Evolutionary conservation across 805 yeast genomes (phyloP), one percentile per base, ranked within the genome.

Genomic region (Isabelozyma rhagii): DNA sequence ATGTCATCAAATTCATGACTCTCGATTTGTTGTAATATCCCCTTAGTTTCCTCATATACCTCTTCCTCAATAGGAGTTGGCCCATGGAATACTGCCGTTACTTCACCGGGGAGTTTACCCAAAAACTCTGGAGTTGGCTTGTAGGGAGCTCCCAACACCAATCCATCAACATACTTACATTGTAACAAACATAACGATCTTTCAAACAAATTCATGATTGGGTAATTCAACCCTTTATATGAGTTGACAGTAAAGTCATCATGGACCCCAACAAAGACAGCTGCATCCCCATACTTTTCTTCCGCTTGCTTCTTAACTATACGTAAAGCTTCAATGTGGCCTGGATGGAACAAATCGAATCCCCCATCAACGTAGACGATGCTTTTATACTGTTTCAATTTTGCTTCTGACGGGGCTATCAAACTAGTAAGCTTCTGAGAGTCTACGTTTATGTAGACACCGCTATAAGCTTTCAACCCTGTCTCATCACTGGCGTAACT

Each of bases 271-370:
- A 85, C 89, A 1, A 88, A 67, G 1, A 89, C 82, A 2, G 69
- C 65, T 3, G 81, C 78, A 8, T 67, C 64, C 2, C 59, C 64
- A 3, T 41, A 17, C 10, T 49, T 45, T 1, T 45, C 39, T 13
- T 60, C 61, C 4, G 58, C 53, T 0, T 82, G 79, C 18, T 60
- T 55, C 31, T 74, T 62, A 18, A 86, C 77, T 13, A 72, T 63
- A 50, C 78, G 71, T 53, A 93, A 72, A 8, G 85, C 85, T 56
- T 84, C 86, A 50, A 93, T 89, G 64, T 94, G 97, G 17, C 96
- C 97, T 17, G 96, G 91, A 65, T 90, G 91, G 70, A 94, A 92
- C 48, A 94, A 75, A 66, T 94, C 99, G 71, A 92, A 94, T 1
- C 87, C 87, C 10, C 97, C 98, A 55, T 83, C 87, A 14, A 89